phyloP scores from a whole-genome alignment of 2,329 filamentous ascomycete species.

The Dactylellina haptotyla region DNA sequence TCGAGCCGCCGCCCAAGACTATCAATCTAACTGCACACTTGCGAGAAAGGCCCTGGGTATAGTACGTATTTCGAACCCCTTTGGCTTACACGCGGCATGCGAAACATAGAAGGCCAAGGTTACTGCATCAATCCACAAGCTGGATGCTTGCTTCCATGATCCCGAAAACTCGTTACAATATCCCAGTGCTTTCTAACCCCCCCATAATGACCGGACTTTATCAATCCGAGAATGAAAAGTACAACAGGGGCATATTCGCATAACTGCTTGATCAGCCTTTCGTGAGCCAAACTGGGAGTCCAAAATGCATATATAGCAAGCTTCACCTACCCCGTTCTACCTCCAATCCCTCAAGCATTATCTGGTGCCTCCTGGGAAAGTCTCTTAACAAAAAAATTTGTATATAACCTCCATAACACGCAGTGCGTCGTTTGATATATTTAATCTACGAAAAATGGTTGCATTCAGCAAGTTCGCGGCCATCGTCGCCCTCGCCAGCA shows the following conservation, averaged over 20 bases:
- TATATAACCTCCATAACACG: slow-evolving; percentile 31
- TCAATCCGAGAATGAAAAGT: slow-evolving; percentile 44
- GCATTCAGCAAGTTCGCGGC: slow-evolving; percentile 52
- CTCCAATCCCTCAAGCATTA: slow-evolving; percentile 11
- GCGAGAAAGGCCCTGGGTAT: neutral
- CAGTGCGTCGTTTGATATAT: slow-evolving; percentile 35
- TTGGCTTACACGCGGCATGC: slow-evolving; percentile 40
- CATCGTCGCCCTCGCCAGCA: slow-evolving; percentile 50
- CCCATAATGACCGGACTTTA: slow-evolving; percentile 25
- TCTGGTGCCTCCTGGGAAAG: slow-evolving; percentile 30
- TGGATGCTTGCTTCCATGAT: slow-evolving; percentile 25
- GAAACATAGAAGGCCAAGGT: slow-evolving; percentile 23
- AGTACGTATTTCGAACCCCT: neutral
- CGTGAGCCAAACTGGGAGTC: neutral
- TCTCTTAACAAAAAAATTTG: slow-evolving; percentile 17
- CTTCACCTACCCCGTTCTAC: neutral
- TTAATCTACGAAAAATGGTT: slow-evolving; percentile 45
- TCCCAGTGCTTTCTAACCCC: slow-evolving; percentile 8
- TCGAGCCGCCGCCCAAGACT: slow-evolving; percentile 1
- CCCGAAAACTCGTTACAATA: slow-evolving; percentile 41
- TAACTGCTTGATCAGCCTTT: slow-evolving; percentile 6
- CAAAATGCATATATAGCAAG: slow-evolving; percentile 30
- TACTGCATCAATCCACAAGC: slow-evolving; percentile 4
- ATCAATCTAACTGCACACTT: neutral
- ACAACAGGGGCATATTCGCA: neutral